Evolutionary conservation across 1,284 basidiomycete genomes (phyloP), one percentile per base, ranked within the genome.

Genomic region (Golubevia sp.): DNA sequence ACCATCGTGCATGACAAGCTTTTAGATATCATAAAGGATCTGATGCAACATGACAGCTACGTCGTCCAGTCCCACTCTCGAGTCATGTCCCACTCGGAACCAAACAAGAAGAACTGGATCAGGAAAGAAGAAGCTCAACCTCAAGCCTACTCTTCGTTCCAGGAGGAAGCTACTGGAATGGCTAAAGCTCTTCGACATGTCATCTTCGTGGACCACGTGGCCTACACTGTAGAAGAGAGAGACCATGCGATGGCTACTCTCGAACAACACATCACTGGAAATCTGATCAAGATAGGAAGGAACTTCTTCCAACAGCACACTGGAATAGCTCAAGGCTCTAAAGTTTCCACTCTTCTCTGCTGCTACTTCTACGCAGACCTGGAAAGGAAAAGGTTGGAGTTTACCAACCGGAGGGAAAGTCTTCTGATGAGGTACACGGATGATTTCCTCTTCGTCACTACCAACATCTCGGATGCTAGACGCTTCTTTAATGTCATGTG

Each of bases 251-350:
- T 96, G 53, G 85, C 88, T 23, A 87, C 97, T 7, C 87, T 99
- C 0, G 89, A 91, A 67, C 91, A 94, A 73, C 96, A 99, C 77
- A 92, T 99, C 68, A 91, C 88, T 3, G 90, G 92, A 67, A 97
- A 97, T 70, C 89, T 97, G 20, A 92, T 98, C 79, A 75, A 76
- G 63, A 70, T 82, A 55, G 92, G 91, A 0, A 76, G 86, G 6
- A 85, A 88, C 49, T 92, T 92, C 79, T 95, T 91, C 79, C 89
- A 91, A 1, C 97, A 99, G 84, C 88, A 88, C 6, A 88, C 92
- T 11, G 97, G 97, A 0, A 98, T 99, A 27, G 94, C 97, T 0
- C 97, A 99, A 83, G 97, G 97, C 15, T 97, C 94, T 0, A 89
- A 93, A 25, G 85, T 99, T 26, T 97, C 94, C 3, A 89, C 92